These are phyloP conservation scores for Cytospora mali DNA, from an alignment of 2,329 filamentous ascomycete species.

Conservation along the genomic window DNA sequence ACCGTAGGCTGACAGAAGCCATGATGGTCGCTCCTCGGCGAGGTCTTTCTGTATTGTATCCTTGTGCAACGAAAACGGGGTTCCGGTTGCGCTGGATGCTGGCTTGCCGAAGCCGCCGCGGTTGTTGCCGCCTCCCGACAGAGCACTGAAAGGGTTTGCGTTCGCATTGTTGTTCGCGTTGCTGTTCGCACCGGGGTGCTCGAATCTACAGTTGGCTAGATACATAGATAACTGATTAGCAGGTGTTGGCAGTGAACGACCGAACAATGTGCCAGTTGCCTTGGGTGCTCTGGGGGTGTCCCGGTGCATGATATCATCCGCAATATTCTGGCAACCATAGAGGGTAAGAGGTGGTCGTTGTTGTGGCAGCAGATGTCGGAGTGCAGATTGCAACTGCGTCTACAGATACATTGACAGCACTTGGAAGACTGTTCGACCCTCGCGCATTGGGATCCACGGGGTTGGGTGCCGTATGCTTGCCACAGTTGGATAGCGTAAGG, in stretches of 20 bases:
- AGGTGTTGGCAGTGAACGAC: not conserved
- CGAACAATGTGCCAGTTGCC: not conserved
- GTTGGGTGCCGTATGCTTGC: not conserved
- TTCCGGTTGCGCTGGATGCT: conserved; percentile 27
- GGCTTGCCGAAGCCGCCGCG: conserved; percentile 45
- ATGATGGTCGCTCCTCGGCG: conserved; percentile 71
- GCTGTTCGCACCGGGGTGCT: conserved; percentile 50
- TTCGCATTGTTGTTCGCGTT: conserved; percentile 31
- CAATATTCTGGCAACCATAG: not conserved
- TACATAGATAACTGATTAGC: conserved; percentile 21
- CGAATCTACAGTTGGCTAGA: conserved; percentile 56
- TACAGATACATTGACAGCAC: not conserved
- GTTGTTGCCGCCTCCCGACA: conserved; percentile 44
- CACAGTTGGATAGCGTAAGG: not conserved
- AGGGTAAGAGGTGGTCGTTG: not conserved
- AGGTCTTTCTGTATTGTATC: conserved; percentile 69
- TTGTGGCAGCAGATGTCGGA: not conserved
- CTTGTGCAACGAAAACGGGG: conserved; percentile 55
- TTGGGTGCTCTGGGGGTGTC: conserved; percentile 6
- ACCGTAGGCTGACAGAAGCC: conserved; percentile 85
- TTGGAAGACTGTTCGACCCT: not conserved
- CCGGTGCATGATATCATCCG: conserved; percentile 6
- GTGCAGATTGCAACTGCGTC: conserved; percentile 3
- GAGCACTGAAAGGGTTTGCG: conserved; percentile 35
- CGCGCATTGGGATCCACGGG: conserved; percentile 7